A percentile compares a stretch with the other conserved stretches of the same genome.
These are phyloP conservation scores for Cladosporium phlei DNA, from an alignment of 2,329 filamentous ascomycete species.

Conservation along the genomic window DNA sequence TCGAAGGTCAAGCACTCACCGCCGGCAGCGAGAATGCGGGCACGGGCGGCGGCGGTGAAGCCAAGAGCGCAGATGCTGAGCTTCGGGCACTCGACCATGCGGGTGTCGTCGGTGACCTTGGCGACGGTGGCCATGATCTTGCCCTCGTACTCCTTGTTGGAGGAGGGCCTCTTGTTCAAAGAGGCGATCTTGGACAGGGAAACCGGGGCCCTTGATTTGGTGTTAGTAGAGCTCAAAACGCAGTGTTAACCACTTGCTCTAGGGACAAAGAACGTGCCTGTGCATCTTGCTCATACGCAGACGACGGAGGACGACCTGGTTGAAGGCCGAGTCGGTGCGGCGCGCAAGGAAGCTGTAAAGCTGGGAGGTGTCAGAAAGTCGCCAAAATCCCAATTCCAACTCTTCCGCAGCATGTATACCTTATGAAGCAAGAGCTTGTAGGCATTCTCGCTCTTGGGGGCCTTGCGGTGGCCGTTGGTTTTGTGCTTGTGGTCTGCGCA, in stretches of 20 bases:
- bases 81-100: constrained; percentile 85
- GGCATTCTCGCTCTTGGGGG: constrained; percentile 66
- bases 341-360: constrained; percentile 21
- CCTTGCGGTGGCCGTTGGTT: constrained; percentile 45
- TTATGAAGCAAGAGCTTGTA: constrained; percentile 64
- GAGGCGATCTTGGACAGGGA: constrained; percentile 86
- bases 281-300: constrained; percentile 99
- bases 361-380: constrained; percentile 52
- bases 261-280: constrained; percentile 45
- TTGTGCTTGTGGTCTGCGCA: constrained; percentile 5
- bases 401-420: constrained; percentile 46
- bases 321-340: constrained; percentile 96
- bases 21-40: constrained; percentile 86
- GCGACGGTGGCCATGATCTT: constrained; percentile 92
- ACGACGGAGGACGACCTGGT: constrained; percentile 96
- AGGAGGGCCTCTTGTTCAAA: constrained; percentile 49
- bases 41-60: constrained; percentile 93
- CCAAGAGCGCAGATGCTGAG: constrained; percentile 87
- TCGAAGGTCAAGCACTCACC: constrained; percentile 95
- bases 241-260: constrained; percentile 11
- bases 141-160: constrained; percentile 55
- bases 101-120: constrained; percentile 97
- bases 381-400: constrained; percentile 90
- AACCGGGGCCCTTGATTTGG: constrained; percentile 59
- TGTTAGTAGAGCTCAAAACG: constrained; percentile 19